Percentiles rank a stretch among this genome's conserved stretches.
Conservation (phyloP, 1,284 basidiomycete species). For the Ustilago xerochloae region DNA sequence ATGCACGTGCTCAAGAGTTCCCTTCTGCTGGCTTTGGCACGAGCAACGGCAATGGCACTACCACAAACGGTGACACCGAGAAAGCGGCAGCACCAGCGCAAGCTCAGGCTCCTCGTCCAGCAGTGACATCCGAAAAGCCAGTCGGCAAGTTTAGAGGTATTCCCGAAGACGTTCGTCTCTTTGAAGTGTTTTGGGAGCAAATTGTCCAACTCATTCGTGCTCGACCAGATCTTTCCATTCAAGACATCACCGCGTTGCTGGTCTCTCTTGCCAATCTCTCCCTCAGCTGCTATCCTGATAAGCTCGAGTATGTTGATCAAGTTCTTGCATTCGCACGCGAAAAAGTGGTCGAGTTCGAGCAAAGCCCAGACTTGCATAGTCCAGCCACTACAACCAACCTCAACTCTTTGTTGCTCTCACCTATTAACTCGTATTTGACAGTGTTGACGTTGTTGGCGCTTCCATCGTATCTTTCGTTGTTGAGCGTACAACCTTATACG, state of each 20-base stretch:
- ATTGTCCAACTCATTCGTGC: constrained; percentile 66
- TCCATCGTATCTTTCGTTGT: constrained; percentile 59
- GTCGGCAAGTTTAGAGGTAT: constrained; percentile 65
- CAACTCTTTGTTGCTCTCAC: constrained; percentile 62
- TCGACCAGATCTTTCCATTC: constrained; percentile 65
- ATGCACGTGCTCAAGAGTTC: constrained; percentile 37
- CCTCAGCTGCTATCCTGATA: constrained; percentile 66
- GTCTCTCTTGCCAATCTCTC: constrained; percentile 65
- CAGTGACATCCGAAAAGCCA: constrained; percentile 28
- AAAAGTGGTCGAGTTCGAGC: constrained; percentile 57
- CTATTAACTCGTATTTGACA: constrained; percentile 63
- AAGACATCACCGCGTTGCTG: constrained; percentile 64
- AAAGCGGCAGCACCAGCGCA: constrained; percentile 19
- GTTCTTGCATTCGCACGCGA: constrained; percentile 64
- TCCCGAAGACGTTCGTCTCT: constrained; percentile 65
- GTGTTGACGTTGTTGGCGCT: constrained; percentile 64
- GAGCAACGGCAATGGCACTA: constrained; percentile 12
- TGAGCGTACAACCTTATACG: constrained; percentile 59
- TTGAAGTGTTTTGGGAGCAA: constrained; percentile 68
- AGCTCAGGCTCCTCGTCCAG: constrained; percentile 17
- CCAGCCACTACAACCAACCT: constrained; percentile 54
- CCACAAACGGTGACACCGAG: constrained; percentile 32
- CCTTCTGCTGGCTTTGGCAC: constrained; percentile 29
- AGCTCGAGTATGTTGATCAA: constrained; percentile 67
- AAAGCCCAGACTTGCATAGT: constrained; percentile 55